These are phyloP conservation scores for Salix viminalis DNA, from an alignment of 345 rosid genomes.

Conservation along the genomic window DNA sequence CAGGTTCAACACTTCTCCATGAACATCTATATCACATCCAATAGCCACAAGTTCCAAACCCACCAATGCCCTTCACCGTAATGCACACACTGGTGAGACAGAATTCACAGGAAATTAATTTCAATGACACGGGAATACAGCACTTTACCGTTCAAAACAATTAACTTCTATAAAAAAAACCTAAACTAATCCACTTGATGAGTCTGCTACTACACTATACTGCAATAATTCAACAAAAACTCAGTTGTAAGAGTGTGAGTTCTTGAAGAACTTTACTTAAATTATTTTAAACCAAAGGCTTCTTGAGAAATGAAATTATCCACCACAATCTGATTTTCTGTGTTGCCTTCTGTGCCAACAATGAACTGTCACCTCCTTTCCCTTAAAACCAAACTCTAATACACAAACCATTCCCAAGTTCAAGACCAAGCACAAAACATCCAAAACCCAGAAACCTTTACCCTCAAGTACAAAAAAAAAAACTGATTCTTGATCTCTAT, in stretches of 20 bases:
- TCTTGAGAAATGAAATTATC: constrained; percentile 30
- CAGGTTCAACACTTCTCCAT: constrained; percentile 37
- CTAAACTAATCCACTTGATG: constrained; percentile 6
- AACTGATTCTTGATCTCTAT: constrained; percentile 10
- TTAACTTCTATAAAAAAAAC: not conserved
- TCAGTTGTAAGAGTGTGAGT: not conserved
- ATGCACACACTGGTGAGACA: constrained; percentile 15
- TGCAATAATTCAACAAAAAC: constrained; percentile 14
- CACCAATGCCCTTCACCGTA: constrained; percentile 10
- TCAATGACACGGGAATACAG: constrained; percentile 11
- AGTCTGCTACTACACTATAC: constrained; percentile 14
- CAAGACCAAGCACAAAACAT: constrained; percentile 18
- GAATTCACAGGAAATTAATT: constrained; percentile 13
- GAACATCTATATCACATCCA: constrained; percentile 20
- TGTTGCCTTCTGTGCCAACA: constrained; percentile 19
- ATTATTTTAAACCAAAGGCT: constrained; percentile 34
- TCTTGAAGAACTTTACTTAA: constrained; percentile 13
- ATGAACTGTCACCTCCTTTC: constrained; percentile 32
- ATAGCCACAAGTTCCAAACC: constrained; percentile 13
- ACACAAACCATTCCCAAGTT: constrained; percentile 28
- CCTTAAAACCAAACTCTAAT: constrained; percentile 20
- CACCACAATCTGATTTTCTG: constrained; percentile 21
- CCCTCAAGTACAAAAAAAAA: constrained; percentile 8
- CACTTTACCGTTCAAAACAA: not conserved
- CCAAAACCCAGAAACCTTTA: constrained; percentile 18